Evolutionary conservation across 2,329 filamentous ascomycete genomes (phyloP).

Genomic region (Xylariaceae sp.): DNA sequence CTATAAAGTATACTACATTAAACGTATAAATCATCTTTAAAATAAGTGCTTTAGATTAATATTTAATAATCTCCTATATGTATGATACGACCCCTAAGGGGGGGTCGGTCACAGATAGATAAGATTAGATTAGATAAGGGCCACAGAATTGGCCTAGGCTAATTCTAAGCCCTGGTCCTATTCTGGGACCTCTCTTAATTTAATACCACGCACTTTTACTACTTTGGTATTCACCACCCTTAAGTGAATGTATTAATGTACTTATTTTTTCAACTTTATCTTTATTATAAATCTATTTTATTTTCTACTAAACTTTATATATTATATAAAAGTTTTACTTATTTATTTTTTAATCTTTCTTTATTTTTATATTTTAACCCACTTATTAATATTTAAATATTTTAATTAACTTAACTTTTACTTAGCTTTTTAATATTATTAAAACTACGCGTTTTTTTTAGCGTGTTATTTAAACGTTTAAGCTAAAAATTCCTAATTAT

Average conservation of each 20-base stretch:
- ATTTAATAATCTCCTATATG: no score
- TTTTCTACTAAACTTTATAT: not conserved
- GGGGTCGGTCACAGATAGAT: no score
- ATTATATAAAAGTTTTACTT: not conserved
- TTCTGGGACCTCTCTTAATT: no score
- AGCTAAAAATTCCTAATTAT: not conserved
- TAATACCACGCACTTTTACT: no score
- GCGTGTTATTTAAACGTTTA: not conserved
- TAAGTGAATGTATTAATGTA: no score
- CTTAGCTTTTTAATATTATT: not conserved
- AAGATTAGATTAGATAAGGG: no score
- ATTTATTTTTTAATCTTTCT: not conserved
- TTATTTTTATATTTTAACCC: not conserved
- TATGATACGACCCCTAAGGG: no score
- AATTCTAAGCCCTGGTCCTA: no score
- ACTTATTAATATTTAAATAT: not conserved
- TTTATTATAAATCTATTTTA: not conserved
- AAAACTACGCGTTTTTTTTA: not conserved
- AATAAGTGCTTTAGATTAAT: no score
- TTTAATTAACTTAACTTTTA: not conserved
- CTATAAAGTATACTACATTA: not conserved
- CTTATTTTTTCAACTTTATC: not conserved
- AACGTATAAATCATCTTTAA: not conserved
- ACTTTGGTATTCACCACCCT: no score
- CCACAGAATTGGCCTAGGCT: no score